phyloP scores from a whole-genome alignment of 176 grass and related monocot genomes.

The Phyllostachys edulis region DNA sequence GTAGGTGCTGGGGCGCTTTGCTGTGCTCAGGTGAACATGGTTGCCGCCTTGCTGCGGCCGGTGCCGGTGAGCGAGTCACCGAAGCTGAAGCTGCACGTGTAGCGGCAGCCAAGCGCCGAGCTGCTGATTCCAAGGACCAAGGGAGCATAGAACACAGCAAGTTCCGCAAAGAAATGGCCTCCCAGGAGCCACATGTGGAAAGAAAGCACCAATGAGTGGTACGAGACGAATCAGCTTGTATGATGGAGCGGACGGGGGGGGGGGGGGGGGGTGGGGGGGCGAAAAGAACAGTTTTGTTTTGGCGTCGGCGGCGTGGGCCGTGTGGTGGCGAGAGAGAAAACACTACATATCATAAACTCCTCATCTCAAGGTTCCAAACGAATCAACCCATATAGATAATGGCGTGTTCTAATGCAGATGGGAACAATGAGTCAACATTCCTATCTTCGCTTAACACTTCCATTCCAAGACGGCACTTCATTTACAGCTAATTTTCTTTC shows the following conservation, averaged over 20 bases:
- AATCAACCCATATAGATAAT: neutral
- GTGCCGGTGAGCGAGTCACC: neutral
- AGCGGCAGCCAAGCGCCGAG: constrained; percentile 37
- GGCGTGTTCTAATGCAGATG: neutral
- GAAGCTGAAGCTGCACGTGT: constrained; percentile 17
- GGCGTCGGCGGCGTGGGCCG: neutral
- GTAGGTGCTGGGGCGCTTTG: neutral
- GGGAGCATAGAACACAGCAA: constrained; percentile 27
- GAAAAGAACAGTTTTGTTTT: constrained; percentile 23
- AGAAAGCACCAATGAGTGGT: neutral
- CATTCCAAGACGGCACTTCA: constrained; percentile 3
- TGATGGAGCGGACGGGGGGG: neutral
- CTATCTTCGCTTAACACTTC: constrained; percentile 9
- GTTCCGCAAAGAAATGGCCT: neutral
- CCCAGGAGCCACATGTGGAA: neutral
- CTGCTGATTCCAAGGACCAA: constrained; percentile 29
- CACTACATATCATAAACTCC: neutral
- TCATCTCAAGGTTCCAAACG: neutral
- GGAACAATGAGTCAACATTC: constrained; percentile 25
- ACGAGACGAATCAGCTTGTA: neutral
- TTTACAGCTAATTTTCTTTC: neutral
- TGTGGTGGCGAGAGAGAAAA: too few species aligned
- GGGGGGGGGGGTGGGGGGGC: neutral
- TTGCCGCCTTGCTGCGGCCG: neutral
- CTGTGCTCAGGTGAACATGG: neutral